Percentiles rank a stretch among this genome's conserved stretches.
phyloP scores from a whole-genome alignment of 2,329 filamentous ascomycete genomes.

The Beauveria pseudobassiana region DNA sequence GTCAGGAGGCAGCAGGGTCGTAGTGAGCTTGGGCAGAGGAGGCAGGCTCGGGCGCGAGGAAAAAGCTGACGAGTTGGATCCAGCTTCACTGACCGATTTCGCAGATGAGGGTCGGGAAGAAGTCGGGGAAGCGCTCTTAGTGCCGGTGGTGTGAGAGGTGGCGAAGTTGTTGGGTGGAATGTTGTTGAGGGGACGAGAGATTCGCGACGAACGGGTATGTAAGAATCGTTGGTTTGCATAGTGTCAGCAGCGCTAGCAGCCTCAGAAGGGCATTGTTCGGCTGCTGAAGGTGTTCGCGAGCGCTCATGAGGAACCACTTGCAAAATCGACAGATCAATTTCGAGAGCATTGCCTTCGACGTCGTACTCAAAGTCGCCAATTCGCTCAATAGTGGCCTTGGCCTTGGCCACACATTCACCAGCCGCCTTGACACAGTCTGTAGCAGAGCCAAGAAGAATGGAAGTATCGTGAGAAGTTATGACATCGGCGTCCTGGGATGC shows the following conservation, averaged over 20 bases:
- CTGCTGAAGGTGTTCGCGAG: constrained; percentile 24
- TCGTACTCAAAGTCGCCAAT: constrained; percentile 91
- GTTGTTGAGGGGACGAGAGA: constrained; percentile 42
- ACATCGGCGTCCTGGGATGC: constrained; percentile 68
- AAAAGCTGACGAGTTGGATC: constrained; percentile 39
- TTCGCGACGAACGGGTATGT: constrained; percentile 30
- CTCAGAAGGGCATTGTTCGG: constrained; percentile 26
- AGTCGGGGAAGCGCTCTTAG: constrained; percentile 25
- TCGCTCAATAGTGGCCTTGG: constrained; percentile 75
- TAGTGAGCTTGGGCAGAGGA: constrained; percentile 50
- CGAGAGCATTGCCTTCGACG: constrained; percentile 49
- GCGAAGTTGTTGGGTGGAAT: constrained; percentile 64
- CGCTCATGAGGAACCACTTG: constrained; percentile 32
- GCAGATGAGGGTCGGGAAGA: constrained; percentile 37
- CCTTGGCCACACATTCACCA: constrained; percentile 84
- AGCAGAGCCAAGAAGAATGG: constrained; percentile 66
- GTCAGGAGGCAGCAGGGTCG: constrained; percentile 38
- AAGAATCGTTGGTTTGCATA: constrained; percentile 27
- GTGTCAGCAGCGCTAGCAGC: constrained; percentile 32
- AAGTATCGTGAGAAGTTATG: constrained; percentile 73
- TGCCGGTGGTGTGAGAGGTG: constrained; percentile 38
- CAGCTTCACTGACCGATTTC: constrained; percentile 28
- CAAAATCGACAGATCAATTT: constrained; percentile 47
- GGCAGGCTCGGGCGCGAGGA: constrained; percentile 43
- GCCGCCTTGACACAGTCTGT: constrained; percentile 84